Evolutionary conservation across 306 rosid genomes (phyloP).

Genomic region (peach (Prunus persica)): DNA sequence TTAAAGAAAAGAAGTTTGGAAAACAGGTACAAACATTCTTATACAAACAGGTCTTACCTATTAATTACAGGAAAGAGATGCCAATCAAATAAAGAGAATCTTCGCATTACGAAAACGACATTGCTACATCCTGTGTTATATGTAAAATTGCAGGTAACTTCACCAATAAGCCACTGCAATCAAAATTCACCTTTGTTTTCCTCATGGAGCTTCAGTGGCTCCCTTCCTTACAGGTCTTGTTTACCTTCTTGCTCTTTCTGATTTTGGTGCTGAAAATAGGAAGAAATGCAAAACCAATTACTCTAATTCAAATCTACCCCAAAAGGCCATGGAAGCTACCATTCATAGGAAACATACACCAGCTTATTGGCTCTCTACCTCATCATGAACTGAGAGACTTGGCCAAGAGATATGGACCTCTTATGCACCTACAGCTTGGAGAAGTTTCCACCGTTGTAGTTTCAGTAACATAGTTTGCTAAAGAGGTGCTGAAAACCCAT

Average conservation of each 20-base stretch:
- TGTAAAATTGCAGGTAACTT: not conserved
- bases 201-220: not conserved
- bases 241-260: not conserved
- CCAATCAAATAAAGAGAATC: too few relatives aligned
- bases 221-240: not conserved
- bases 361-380: not conserved
- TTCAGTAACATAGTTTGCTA: not conserved
- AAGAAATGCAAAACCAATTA: not conserved
- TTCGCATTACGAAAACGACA: too few relatives aligned
- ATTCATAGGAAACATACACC: not conserved
- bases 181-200: not conserved
- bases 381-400: not conserved
- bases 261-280: not conserved
- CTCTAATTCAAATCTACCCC: not conserved
- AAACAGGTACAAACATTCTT: too few relatives aligned
- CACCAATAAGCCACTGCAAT: not conserved
- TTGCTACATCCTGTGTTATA: too few relatives aligned
- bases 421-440: not conserved
- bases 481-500: not conserved
- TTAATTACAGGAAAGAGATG: too few relatives aligned
- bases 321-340: too few relatives aligned
- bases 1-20: too few relatives aligned
- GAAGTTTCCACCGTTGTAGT: not conserved
- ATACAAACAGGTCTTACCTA: too few relatives aligned
- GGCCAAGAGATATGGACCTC: not conserved